phyloP scores from a whole-genome alignment of 495 filamentous ascomycete species.

The Bacidia gigantensis region DNA sequence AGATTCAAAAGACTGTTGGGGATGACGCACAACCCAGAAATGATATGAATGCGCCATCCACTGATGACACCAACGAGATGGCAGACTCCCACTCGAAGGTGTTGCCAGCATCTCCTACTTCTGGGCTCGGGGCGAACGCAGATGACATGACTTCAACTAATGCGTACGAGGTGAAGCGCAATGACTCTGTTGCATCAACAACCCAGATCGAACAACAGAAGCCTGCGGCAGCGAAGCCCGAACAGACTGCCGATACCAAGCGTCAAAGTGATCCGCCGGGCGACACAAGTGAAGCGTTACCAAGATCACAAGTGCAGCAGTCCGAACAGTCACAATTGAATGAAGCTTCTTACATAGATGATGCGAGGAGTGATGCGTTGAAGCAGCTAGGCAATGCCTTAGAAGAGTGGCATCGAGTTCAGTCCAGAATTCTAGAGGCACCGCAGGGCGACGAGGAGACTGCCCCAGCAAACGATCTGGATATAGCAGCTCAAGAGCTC shows the following conservation, averaged over 20 bases:
- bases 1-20: no score
- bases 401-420: conserved; percentile 82
- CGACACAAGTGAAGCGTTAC: not conserved
- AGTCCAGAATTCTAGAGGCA: conserved; percentile 61
- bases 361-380: conserved; percentile 43
- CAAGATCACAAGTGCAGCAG: not conserved
- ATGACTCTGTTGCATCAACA: no score
- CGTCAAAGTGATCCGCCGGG: not conserved
- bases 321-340: not conserved
- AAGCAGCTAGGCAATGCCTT: conserved; percentile 86
- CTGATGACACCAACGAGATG: no score
- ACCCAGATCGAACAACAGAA: not conserved
- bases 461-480: conserved; percentile 36
- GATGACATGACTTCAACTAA: no score
- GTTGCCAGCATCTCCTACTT: no score
- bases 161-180: no score
- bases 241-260: not conserved
- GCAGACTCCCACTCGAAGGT: no score
- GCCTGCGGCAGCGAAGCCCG: not conserved
- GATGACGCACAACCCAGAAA: no score
- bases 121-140: no score
- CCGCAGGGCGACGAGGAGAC: conserved; percentile 42
- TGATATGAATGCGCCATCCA: no score
- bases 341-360: not conserved
- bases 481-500: conserved; percentile 64